Evolutionary conservation across 2,329 filamentous ascomycete species (phyloP), one percentile per base, ranked within the genome.

Genomic region (Epichloe brachyelytri): DNA sequence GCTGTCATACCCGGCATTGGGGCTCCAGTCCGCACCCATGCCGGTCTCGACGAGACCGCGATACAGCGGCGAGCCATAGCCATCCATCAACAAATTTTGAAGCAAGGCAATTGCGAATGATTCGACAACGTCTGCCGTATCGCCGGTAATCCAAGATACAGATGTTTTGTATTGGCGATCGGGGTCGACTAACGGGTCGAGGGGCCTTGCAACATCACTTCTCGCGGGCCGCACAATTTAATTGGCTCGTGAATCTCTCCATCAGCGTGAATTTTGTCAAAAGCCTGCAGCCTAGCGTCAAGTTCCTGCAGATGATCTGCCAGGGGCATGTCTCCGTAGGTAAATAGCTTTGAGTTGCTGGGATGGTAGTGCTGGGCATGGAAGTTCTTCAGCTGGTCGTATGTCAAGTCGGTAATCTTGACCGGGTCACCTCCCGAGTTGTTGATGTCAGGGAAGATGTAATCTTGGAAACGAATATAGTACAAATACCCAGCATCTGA

Each of bases 351-450:
- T 44, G 91, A 86, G 67, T 98, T 98, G 70, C 89, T 97, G 0
- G 93, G 93, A 66, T 98, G 91, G 65, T 98, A 98, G 68, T 98
- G 89, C 57, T 89, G 81, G 43, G 83, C 83, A 57, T 97, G 94
- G 66, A 95, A 98, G 41, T 84, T 79, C 62, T 83, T 85, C 47
- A 98, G 74, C 65, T 96, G 87, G 60, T 91, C 81, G 67, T 96
- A 90, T 1, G 90, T 97, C 54, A 98, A 72, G 59, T 97, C 88
- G 33, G 93, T 96, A 60, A 98, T 98, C 68, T 91, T 94, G 62
- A 93, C 85, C 0, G 93, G 93, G 63, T 98, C 93, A 50, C 93
- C 93, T 36, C 93, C 93, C 1, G 91, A 97, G 70, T 98, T 97
- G 71, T 98, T 86, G 65, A 98, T 85, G 38, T 85, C 85, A 0